Percentiles rank a stretch among this genome's conserved stretches.
These are phyloP conservation scores for Pythium guiyangense DNA, from an alignment of 352 stramenopile species.

Conservation along the genomic window DNA sequence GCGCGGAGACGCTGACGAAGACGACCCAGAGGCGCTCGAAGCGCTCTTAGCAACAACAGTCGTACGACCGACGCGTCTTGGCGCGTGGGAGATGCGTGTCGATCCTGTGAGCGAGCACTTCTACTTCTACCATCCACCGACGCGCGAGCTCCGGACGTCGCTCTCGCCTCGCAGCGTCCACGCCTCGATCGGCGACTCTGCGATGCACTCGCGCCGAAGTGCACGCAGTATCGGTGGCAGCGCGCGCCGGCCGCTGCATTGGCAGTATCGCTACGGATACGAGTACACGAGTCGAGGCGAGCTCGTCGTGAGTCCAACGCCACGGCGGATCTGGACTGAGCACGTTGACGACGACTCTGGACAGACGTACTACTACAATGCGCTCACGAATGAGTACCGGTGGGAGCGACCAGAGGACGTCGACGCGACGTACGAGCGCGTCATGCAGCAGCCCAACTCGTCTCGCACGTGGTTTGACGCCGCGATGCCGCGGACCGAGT, in stretches of 20 bases:
- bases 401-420: conserved; percentile 74
- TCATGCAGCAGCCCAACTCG: conserved; percentile 30
- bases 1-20: neutral
- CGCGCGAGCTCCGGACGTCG: conserved; percentile 37
- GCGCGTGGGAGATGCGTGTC: conserved; percentile 60
- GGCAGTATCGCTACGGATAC: conserved; percentile 77
- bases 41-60: conserved; percentile 26
- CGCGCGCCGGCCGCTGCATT: conserved; percentile 37
- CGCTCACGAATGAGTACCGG: conserved; percentile 68
- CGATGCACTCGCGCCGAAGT: conserved; percentile 15
- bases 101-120: conserved; percentile 55
- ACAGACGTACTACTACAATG: conserved; percentile 63
- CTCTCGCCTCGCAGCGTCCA: conserved; percentile 60
- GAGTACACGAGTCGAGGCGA: conserved; percentile 38
- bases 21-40: conserved; percentile 19
- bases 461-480: conserved; percentile 67
- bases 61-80: conserved; percentile 24
- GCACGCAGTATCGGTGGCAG: conserved; percentile 20
- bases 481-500: conserved; percentile 11
- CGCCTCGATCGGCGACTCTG: conserved; percentile 17
- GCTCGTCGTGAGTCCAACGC: conserved; percentile 24
- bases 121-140: conserved; percentile 66
- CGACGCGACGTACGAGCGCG: conserved; percentile 48
- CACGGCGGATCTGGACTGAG: conserved; percentile 62
- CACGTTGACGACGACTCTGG: conserved; percentile 42